phyloP scores from a whole-genome alignment of 345 rosid species.

The Salix viminalis region DNA sequence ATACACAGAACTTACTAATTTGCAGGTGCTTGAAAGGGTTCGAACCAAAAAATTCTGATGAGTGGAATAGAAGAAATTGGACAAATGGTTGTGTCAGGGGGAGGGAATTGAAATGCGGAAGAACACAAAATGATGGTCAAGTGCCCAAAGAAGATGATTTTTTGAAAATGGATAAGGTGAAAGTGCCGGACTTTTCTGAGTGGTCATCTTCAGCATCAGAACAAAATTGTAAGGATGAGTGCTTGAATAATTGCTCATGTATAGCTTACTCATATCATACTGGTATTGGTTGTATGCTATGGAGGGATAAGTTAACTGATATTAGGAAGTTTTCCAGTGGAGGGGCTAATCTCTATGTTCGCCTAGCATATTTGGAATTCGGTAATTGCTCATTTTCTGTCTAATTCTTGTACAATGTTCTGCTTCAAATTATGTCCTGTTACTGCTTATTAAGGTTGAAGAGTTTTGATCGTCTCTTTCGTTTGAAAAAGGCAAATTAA shows the following conservation, averaged over 20 bases:
- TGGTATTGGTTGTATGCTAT: constrained; percentile 24
- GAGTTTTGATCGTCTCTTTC: too few relatives aligned
- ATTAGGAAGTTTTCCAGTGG: constrained; percentile 6
- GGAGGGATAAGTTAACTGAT: constrained; percentile 14
- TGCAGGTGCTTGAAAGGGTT: constrained; percentile 55
- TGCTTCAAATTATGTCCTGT: too few relatives aligned
- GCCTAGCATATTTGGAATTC: constrained; percentile 16
- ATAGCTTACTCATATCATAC: constrained; percentile 8
- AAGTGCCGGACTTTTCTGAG: constrained; percentile 35
- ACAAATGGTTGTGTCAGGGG: too few relatives aligned
- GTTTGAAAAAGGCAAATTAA: too few relatives aligned
- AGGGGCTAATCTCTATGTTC: constrained; percentile 12
- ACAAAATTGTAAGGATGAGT: constrained; percentile 21
- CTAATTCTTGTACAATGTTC: not conserved
- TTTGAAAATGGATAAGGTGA: constrained; percentile 25
- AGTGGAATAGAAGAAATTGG: too few relatives aligned
- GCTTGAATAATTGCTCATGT: too few relatives aligned
- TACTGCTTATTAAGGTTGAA: too few relatives aligned
- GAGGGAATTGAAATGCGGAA: constrained; percentile 11
- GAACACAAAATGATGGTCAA: not conserved
- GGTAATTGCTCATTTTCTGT: constrained; percentile 6
- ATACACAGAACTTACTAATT: constrained; percentile 7
- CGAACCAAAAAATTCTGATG: constrained; percentile 27
- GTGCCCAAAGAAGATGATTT: constrained; percentile 18
- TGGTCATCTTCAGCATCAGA: constrained; percentile 9